These are phyloP conservation scores for Cadophora sp. DNA, from an alignment of 2,329 filamentous ascomycete species.

Conservation along the genomic window DNA sequence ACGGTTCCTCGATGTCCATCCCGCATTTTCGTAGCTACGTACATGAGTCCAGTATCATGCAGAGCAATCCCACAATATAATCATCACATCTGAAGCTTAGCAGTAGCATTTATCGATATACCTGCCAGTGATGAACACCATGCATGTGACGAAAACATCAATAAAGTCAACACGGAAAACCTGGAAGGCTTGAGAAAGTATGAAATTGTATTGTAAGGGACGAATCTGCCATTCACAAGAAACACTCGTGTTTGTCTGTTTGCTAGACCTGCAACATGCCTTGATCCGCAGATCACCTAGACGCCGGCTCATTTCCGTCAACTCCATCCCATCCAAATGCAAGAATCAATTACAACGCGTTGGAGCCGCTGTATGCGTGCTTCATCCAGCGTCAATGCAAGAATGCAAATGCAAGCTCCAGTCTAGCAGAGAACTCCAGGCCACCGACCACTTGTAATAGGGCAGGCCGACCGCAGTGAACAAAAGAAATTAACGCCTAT, in stretches of 20 bases:
- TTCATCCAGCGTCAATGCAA: conserved; percentile 10
- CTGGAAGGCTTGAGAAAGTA: not conserved
- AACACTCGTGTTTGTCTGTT: not conserved
- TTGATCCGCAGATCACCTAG: conserved; percentile 12
- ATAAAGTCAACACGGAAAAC: not conserved
- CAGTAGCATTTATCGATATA: not conserved
- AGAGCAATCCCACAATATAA: too few relatives aligned
- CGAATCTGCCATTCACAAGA: conserved; percentile 3
- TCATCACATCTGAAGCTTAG: too few relatives aligned
- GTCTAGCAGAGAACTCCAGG: conserved; percentile 24
- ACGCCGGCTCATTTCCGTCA: conserved; percentile 2
- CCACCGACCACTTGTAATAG: conserved; percentile 13
- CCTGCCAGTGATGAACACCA: not conserved
- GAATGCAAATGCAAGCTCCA: conserved; percentile 31
- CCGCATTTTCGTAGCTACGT: not conserved
- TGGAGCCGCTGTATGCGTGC: conserved; percentile 21
- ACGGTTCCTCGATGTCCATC: not conserved
- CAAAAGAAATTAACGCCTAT: conserved; percentile 29
- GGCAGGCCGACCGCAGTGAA: conserved; percentile 16
- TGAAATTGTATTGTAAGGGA: conserved; percentile 5
- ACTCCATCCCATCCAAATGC: conserved; percentile 23
- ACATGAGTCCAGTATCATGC: too few relatives aligned
- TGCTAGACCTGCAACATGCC: conserved; percentile 11
- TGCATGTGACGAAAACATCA: not conserved
- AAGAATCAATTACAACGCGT: conserved; percentile 13